Evolutionary conservation across 345 rosid genomes (phyloP).

Genomic region (Hypericum androsaemum): DNA sequence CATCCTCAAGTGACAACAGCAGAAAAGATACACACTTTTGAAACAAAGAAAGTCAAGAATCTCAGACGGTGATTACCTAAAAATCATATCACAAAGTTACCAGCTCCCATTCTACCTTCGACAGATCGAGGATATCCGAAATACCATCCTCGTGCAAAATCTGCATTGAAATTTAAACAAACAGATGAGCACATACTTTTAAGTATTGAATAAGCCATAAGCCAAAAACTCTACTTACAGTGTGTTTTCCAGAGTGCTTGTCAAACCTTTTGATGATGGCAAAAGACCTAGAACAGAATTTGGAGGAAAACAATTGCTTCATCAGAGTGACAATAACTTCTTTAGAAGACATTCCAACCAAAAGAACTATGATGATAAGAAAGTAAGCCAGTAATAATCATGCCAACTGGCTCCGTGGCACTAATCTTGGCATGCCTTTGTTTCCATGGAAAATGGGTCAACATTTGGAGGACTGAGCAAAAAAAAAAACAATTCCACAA

Average conservation of each 20-base stretch:
- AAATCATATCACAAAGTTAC: no score
- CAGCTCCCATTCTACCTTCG: slow-evolving; percentile 60
- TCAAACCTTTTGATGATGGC: slow-evolving; percentile 60
- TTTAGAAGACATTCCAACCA: background rate
- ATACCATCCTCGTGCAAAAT: slow-evolving; percentile 72
- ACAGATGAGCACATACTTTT: slow-evolving; percentile 6
- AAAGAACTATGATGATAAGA: background rate
- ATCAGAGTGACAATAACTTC: background rate
- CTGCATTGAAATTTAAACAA: slow-evolving; percentile 26
- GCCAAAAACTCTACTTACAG: slow-evolving; percentile 33
- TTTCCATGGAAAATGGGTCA: no score
- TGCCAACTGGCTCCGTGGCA: no score
- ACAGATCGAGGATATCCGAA: slow-evolving; percentile 49
- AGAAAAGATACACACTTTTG: no score
- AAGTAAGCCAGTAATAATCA: background rate
- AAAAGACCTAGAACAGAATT: slow-evolving; percentile 38
- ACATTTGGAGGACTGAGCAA: no score
- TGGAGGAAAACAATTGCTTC: background rate
- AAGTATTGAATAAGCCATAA: background rate
- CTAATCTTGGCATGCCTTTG: no score
- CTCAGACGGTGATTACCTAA: no score
- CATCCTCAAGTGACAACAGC: no score
- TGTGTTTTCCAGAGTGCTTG: slow-evolving; percentile 47
- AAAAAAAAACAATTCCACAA: no score
- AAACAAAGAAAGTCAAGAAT: no score